Base-by-base conservation (phyloP, 139 green algal species). In the Edaphochlamys debaryana region DNA sequence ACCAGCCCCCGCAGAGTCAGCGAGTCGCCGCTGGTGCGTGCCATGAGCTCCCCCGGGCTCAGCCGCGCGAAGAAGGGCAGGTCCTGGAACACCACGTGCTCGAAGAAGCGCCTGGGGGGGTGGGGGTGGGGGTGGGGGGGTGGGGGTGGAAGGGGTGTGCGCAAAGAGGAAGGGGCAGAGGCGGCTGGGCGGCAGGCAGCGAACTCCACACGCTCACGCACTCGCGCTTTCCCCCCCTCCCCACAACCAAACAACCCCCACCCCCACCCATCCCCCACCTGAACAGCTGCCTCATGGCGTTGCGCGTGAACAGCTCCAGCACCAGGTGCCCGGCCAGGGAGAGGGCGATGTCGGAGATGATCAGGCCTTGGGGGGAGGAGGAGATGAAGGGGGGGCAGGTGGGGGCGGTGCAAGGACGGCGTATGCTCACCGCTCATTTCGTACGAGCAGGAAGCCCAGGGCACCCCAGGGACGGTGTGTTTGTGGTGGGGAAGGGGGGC, bases 41-140 rank as follows among this genome's bases (percentile, higher is more conserved):
- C 79, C 85, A 89, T 89, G 37, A 90, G 86, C 81, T 90, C 86
- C 0, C 80, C 83, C 17, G 86, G 52, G 4, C 48, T 66, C 34
- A 90, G 79, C 30, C 56, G 56, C 58, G 66, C 72, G 64, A 86
- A 87, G 60, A 90, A 90, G 29, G 80, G 56, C 30, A 69, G 22
- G 67, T 90, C 86, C 76, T 90, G 75, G 64, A 79, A 72, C 38
- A 87, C 30, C 4, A 86, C 63, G 71, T 80, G 71, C 45, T 74
- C n/a, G 67, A 79, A 79, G 54, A 79, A 70, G 37, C 67, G 76
- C 64, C 66, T 66, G 79, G 29, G 27, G 30, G 4, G 5, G 64
- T 9, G 4, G 41, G 41, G 6, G 40, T 40, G 34, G 29, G 32
- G 74, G 29, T 15, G 67, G 36, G 50, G 78, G n/a, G n/a, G n/a